Conservation (phyloP, 2,329 filamentous ascomycete genomes). For the Beauveria sp. region DNA sequence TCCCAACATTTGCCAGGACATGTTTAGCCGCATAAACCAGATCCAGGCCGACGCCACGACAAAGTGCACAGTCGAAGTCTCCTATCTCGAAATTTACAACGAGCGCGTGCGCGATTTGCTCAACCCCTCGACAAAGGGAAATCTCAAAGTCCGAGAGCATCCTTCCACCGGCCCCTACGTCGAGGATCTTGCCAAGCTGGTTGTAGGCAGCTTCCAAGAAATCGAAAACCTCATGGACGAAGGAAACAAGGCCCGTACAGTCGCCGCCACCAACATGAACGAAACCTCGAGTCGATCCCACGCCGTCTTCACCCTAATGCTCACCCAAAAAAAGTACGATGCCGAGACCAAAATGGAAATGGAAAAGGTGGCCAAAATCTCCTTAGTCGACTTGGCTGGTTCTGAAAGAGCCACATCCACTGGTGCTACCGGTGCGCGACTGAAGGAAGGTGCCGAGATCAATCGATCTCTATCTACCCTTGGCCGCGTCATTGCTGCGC, state of each 20-base stretch:
- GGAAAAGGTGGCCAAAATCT: slow-evolving; percentile 97
- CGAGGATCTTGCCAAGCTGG: slow-evolving; percentile 91
- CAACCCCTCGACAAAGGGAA: slow-evolving; percentile 91
- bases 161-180: slow-evolving; percentile 96
- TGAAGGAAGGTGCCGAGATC: slow-evolving; percentile 98
- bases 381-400: slow-evolving; percentile 92
- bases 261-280: slow-evolving; percentile 99
- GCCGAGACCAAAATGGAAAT: slow-evolving; percentile 91
- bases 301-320: slow-evolving; percentile 91
- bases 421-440: slow-evolving; percentile 84
- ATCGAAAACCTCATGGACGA: slow-evolving; percentile 99
- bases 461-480: slow-evolving; percentile 94
- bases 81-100: slow-evolving; percentile 98
- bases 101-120: slow-evolving; percentile 92
- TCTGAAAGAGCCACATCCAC: slow-evolving; percentile 97
- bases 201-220: slow-evolving; percentile 86
- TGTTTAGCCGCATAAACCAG: slow-evolving; percentile 79
- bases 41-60: slow-evolving; percentile 67
- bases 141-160: slow-evolving; percentile 94
- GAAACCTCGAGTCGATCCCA: slow-evolving; percentile 98
- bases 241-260: slow-evolving; percentile 96
- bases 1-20: slow-evolving; percentile 91
- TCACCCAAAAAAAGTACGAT: slow-evolving; percentile 90
- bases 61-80: slow-evolving; percentile 91
- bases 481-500: slow-evolving; percentile 90